phyloP scores from a whole-genome alignment of 352 stramenopile species.

The Pythium vanterpoolii region DNA sequence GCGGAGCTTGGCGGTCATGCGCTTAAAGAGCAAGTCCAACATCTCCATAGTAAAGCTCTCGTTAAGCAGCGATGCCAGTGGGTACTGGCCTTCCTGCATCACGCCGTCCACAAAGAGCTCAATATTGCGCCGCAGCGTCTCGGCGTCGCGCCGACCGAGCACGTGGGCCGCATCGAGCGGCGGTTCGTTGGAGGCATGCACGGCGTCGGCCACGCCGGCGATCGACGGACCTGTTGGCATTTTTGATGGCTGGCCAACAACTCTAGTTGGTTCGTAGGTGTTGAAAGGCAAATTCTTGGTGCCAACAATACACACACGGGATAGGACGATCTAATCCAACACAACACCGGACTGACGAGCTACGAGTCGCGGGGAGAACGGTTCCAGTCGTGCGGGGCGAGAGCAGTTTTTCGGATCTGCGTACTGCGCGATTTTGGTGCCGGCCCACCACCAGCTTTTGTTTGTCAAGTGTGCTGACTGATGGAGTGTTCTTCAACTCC shows the following conservation, averaged over 20 bases:
- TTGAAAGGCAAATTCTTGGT: background rate
- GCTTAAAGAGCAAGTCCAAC: constrained; percentile 83
- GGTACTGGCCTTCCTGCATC: constrained; percentile 60
- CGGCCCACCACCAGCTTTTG: background rate
- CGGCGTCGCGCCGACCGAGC: constrained; percentile 48
- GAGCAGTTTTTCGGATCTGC: no score
- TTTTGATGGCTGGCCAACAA: background rate
- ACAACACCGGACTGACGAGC: no score
- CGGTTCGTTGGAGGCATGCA: constrained; percentile 17
- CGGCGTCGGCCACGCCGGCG: constrained; percentile 9
- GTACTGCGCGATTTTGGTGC: background rate
- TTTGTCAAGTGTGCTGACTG: background rate
- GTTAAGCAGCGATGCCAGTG: constrained; percentile 68
- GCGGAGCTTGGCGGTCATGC: constrained; percentile 76
- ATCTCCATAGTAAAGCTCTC: constrained; percentile 82
- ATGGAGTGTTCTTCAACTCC: constrained; percentile 10
- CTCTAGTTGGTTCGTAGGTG: background rate
- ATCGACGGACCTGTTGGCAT: constrained; percentile 3
- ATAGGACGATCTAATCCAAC: background rate
- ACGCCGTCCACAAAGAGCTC: constrained; percentile 83
- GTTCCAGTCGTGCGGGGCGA: no score
- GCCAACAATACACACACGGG: background rate
- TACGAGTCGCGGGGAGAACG: no score
- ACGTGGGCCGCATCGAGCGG: constrained; percentile 21
- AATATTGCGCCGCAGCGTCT: constrained; percentile 65